Conservation (phyloP, 2,329 filamentous ascomycete species). For the Fusarium staphyleae region DNA sequence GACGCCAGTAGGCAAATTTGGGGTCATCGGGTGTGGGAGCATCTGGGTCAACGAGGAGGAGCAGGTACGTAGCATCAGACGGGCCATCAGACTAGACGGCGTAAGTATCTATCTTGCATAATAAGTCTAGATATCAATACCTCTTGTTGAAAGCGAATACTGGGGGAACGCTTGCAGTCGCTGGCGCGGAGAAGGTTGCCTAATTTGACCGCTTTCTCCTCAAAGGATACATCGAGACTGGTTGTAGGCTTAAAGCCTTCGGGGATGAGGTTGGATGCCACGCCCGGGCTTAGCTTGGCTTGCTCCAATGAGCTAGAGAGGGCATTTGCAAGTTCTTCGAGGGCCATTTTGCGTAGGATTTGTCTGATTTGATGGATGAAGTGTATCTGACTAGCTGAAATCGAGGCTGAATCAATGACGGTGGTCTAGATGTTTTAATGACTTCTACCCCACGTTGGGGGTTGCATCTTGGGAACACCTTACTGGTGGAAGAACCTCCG, state of each 20-base stretch:
- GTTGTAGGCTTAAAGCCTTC: conserved; percentile 52
- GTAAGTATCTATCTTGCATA: background rate
- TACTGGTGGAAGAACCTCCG: conserved; percentile 27
- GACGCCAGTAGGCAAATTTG: conserved; percentile 62
- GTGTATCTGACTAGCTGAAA: conserved; percentile 2
- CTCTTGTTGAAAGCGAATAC: conserved; percentile 47
- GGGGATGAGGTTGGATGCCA: conserved; percentile 51
- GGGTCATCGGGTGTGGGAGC: conserved; percentile 62
- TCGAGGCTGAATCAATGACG: conserved; percentile 24
- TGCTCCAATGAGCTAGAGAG: conserved; percentile 46
- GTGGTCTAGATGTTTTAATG: conserved; percentile 20
- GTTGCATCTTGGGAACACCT: conserved; percentile 12
- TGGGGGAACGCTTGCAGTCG: conserved; percentile 49
- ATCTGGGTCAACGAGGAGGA: conserved; percentile 61
- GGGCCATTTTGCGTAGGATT: conserved; percentile 19
- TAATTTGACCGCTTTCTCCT: conserved; percentile 44
- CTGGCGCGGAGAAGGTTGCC: conserved; percentile 51
- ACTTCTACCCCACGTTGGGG: conserved; percentile 29
- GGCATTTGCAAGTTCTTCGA: conserved; percentile 21
- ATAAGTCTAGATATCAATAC: conserved; percentile 12
- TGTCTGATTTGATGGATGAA: background rate
- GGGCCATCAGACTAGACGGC: conserved; percentile 33
- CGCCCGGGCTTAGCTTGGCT: conserved; percentile 51
- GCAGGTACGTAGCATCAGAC: conserved; percentile 49
- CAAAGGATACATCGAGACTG: conserved; percentile 48